A percentile compares a stretch with the other conserved stretches of the same genome.
phyloP scores from a whole-genome alignment of 257 asterid species.

The Perilla frutescens region DNA sequence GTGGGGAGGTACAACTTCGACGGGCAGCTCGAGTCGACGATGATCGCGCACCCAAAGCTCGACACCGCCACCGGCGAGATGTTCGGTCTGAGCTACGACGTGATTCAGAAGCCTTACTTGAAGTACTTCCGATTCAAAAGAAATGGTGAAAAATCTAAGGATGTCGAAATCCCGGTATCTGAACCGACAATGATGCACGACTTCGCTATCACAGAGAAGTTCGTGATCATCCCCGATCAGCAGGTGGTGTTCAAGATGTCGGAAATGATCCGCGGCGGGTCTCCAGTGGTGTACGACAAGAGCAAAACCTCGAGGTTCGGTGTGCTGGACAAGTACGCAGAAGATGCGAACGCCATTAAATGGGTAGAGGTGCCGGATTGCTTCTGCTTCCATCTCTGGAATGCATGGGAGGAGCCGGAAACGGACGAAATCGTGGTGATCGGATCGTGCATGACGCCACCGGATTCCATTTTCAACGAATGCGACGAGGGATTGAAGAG shows the following conservation, averaged over 20 bases:
- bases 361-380: slow-evolving; percentile 93
- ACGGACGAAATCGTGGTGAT: slow-evolving; percentile 80
- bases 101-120: slow-evolving; percentile 80
- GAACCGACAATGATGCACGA: slow-evolving; percentile 99
- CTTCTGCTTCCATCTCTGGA: slow-evolving; percentile 97
- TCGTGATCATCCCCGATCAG: slow-evolving; percentile 85
- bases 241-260: slow-evolving; percentile 94
- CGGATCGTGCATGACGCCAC: slow-evolving; percentile 99
- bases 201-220: slow-evolving; percentile 89
- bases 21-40: slow-evolving; percentile 68
- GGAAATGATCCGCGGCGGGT: slow-evolving; percentile 92
- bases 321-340: slow-evolving; percentile 63
- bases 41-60: slow-evolving; percentile 97
- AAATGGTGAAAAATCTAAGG: slow-evolving; percentile 69
- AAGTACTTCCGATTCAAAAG: slow-evolving; percentile 74
- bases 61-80: slow-evolving; percentile 91
- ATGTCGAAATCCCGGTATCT: slow-evolving; percentile 81
- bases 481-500: slow-evolving; percentile 83
- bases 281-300: slow-evolving; percentile 86
- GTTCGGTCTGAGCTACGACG: slow-evolving; percentile 91
- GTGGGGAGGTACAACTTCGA: slow-evolving; percentile 63
- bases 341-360: slow-evolving; percentile 47
- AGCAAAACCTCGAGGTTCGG: slow-evolving; percentile 75
- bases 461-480: slow-evolving; percentile 95
- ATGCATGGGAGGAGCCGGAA: slow-evolving; percentile 98